Conservation (phyloP, 1,139 yeast genomes). For the Debaryomyces coudertii region DNA sequence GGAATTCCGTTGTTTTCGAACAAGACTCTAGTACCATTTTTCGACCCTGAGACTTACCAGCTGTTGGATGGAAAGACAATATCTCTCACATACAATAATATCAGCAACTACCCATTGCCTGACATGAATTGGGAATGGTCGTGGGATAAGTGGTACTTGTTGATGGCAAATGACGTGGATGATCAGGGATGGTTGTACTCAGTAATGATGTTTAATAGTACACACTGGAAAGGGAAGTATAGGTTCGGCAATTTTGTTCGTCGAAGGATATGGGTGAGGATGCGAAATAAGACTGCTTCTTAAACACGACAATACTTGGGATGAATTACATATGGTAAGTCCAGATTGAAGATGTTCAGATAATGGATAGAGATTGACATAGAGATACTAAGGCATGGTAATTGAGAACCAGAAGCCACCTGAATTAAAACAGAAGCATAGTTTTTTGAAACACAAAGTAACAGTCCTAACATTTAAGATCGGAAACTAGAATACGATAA, state of each 20-base stretch:
- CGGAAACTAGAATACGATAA: neutral
- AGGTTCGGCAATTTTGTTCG: conserved; percentile 59
- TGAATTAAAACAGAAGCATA: neutral
- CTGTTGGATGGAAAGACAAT: conserved; percentile 33
- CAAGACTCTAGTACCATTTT: conserved; percentile 55
- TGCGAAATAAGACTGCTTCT: conserved; percentile 24
- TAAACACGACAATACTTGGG: neutral
- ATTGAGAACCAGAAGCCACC: too few relatives aligned
- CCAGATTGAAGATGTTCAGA: too few relatives aligned
- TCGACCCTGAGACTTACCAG: conserved; percentile 61
- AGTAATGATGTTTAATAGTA: conserved; percentile 45
- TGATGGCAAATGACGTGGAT: conserved; percentile 72
- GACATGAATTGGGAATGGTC: conserved; percentile 71
- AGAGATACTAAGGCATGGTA: too few relatives aligned
- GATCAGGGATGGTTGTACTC: conserved; percentile 81
- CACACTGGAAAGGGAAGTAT: conserved; percentile 63
- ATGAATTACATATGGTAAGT: too few relatives aligned
- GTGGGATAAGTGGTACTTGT: conserved; percentile 73
- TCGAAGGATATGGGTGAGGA: conserved; percentile 62
- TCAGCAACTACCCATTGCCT: conserved; percentile 60
- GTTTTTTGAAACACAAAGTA: neutral
- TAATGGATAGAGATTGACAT: too few relatives aligned
- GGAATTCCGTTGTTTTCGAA: conserved; percentile 66
- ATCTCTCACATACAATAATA: conserved; percentile 29
- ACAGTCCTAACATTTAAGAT: neutral